A percentile compares a stretch with the other conserved stretches of the same genome.
Conservation (phyloP, 306 rosid species). For the Nissolia schottii region DNA sequence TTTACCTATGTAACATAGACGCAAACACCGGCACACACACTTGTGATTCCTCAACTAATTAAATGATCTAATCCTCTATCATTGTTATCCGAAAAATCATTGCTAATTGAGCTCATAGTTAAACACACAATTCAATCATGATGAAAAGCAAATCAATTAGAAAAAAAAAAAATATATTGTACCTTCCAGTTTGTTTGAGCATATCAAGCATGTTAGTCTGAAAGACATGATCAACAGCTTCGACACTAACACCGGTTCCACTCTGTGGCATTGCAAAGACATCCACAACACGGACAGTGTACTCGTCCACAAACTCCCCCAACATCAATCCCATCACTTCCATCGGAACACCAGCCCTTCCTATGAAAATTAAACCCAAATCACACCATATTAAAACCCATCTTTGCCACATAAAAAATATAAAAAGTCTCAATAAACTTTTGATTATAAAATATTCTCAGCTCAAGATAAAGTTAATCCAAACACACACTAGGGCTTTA, state of each 20-base stretch:
- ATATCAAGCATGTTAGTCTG: constrained; percentile 99
- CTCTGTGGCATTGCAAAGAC: constrained; percentile 99
- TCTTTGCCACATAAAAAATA: no score
- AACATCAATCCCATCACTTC: constrained; percentile 98
- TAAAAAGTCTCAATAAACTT: no score
- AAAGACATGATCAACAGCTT: constrained; percentile 95
- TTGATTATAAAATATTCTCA: not conserved
- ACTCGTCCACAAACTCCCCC: constrained; percentile 92
- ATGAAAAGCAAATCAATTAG: not conserved
- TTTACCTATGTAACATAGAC: no score
- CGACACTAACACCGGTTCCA: constrained; percentile 95
- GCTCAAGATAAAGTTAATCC: not conserved
- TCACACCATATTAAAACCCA: not conserved
- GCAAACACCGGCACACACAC: not conserved
- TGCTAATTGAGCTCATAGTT: not conserved
- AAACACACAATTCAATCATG: not conserved
- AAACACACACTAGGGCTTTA: not conserved
- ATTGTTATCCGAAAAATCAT: not conserved
- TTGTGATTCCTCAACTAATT: not conserved
- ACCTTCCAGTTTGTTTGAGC: constrained; percentile 97
- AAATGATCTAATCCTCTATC: not conserved
- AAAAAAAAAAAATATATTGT: not conserved
- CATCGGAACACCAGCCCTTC: constrained; percentile 98
- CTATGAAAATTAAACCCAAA: constrained; percentile 35
- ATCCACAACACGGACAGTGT: constrained; percentile 90